Conservation (phyloP, 495 filamentous ascomycete species). For the Podospora conica region DNA sequence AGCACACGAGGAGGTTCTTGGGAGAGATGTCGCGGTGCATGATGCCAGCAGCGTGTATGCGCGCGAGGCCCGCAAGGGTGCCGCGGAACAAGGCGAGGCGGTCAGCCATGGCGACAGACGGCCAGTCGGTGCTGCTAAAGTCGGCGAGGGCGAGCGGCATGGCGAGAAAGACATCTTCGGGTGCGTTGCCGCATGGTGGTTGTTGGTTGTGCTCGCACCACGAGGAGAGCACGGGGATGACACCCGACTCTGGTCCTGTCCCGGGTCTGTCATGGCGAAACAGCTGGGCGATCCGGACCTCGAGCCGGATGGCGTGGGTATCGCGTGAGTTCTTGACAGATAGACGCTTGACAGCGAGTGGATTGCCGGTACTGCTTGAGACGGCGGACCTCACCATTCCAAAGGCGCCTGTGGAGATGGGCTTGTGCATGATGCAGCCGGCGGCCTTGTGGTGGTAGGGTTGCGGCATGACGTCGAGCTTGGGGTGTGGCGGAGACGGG, state of each 20-base stretch:
- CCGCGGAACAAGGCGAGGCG: conserved; percentile 2
- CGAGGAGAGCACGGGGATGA: neutral
- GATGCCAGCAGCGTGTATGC: conserved; percentile 1
- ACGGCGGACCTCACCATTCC: conserved; percentile 11
- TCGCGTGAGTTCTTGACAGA: neutral
- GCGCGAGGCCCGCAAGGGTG: conserved; percentile 1
- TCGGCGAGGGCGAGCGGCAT: conserved; percentile 7
- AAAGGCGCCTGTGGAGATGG: conserved; percentile 9
- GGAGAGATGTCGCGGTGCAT: conserved; percentile 10
- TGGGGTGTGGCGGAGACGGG: neutral
- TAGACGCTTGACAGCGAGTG: conserved; percentile 8
- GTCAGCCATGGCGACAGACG: neutral
- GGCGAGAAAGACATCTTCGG: conserved; percentile 7
- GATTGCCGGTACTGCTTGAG: neutral
- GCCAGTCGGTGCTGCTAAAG: conserved; percentile 2
- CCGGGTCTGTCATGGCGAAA: neutral
- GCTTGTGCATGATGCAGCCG: conserved; percentile 9
- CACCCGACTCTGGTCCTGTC: neutral
- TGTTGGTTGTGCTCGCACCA: conserved; percentile 1
- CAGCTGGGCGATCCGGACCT: neutral
- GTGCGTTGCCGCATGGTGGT: neutral
- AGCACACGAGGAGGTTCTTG: conserved; percentile 5
- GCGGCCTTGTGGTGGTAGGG: conserved; percentile 4
- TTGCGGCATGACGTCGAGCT: conserved; percentile 6
- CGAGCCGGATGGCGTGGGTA: neutral